A percentile compares a stretch with the other conserved stretches of the same genome.
phyloP scores from a whole-genome alignment of 1,284 basidiomycete species.

The Prillingera fragicola region DNA sequence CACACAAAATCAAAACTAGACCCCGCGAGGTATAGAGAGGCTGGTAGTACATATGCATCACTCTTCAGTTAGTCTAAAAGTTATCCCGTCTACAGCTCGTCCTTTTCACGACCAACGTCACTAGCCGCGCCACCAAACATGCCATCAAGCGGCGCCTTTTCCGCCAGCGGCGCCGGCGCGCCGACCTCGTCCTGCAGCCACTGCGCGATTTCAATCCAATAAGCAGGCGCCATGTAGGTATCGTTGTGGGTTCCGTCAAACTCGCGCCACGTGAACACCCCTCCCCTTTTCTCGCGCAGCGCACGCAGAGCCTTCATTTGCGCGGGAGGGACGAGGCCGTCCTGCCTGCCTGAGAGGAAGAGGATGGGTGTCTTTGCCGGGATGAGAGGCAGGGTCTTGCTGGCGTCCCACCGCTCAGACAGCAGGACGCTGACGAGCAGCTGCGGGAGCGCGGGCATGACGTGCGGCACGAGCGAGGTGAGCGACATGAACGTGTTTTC shows the following conservation, averaged over 20 bases:
- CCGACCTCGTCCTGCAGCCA: constrained; percentile 54
- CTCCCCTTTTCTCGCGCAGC: constrained; percentile 50
- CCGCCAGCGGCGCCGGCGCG: neutral
- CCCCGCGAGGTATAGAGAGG: neutral
- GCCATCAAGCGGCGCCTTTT: no score
- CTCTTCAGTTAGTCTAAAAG: neutral
- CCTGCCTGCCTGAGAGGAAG: constrained; percentile 69
- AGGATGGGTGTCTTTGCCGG: constrained; percentile 71
- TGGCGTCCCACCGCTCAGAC: constrained; percentile 77
- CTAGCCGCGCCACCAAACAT: no score
- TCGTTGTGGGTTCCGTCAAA: constrained; percentile 71
- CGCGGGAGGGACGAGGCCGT: constrained; percentile 76
- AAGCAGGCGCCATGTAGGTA: constrained; percentile 62
- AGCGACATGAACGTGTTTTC: constrained; percentile 91
- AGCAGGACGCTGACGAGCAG: constrained; percentile 44
- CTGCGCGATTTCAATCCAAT: constrained; percentile 59
- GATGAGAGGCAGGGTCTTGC: constrained; percentile 62
- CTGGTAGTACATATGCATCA: neutral
- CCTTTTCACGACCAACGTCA: no score
- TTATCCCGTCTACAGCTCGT: no score
- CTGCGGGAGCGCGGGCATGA: constrained; percentile 70
- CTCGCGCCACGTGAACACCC: constrained; percentile 54
- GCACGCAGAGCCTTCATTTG: constrained; percentile 79
- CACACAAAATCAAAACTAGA: neutral
- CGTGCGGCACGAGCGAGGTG: constrained; percentile 68